Evolutionary conservation across 2,329 filamentous ascomycete genomes (phyloP).

Genomic region (Sporothrix variecibatus): DNA sequence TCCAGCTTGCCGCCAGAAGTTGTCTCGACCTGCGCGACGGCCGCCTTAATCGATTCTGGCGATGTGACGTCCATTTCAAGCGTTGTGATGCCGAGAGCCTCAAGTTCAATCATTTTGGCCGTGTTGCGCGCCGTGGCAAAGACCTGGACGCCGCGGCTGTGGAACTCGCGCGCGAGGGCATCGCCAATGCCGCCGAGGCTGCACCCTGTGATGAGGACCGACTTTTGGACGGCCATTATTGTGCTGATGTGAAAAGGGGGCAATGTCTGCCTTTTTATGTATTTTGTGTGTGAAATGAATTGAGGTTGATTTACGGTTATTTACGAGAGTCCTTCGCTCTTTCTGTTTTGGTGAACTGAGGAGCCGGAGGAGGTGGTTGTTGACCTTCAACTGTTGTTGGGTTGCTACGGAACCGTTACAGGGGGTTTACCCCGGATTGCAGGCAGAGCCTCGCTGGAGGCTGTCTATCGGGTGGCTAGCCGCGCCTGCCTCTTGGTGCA

Average conservation of each 20-base stretch:
- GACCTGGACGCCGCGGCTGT: conserved; percentile 36
- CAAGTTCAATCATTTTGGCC: conserved; percentile 34
- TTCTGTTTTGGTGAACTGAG: background rate
- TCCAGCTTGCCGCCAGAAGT: conserved; percentile 26
- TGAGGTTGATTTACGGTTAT: background rate
- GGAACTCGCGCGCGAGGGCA: conserved; percentile 39
- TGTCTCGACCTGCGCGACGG: conserved; percentile 26
- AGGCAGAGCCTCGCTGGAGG: background rate
- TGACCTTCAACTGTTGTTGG: too few relatives aligned
- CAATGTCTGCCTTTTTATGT: background rate
- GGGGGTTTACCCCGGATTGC: background rate
- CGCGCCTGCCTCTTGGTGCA: background rate
- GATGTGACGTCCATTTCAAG: conserved; percentile 38
- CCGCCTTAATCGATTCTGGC: conserved; percentile 33
- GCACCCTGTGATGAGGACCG: conserved; percentile 40
- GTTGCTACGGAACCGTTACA: background rate
- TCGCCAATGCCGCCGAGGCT: conserved; percentile 39
- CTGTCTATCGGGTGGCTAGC: background rate
- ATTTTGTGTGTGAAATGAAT: background rate
- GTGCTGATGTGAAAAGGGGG: background rate
- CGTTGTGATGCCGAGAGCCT: conserved; percentile 33
- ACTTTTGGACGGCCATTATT: conserved; percentile 28
- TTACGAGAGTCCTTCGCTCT: background rate
- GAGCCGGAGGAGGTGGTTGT: background rate
- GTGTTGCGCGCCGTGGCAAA: conserved; percentile 39